A percentile compares a stretch with the other conserved stretches of the same genome.
Evolutionary conservation across 805 yeast genomes (phyloP).

Genomic region (Lachancea mirantina): DNA sequence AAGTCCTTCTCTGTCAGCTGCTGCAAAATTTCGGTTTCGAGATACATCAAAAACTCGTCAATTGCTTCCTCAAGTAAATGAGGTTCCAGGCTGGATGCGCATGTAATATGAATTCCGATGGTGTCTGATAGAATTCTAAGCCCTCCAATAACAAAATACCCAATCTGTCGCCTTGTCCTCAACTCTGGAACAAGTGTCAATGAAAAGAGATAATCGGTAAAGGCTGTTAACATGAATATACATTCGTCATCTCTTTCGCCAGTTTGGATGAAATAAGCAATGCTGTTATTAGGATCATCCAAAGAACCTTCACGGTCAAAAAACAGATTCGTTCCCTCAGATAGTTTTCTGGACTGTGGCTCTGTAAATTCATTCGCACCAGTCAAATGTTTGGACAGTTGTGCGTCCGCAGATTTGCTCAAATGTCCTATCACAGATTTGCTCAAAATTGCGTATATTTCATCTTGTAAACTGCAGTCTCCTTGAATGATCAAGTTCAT

Average conservation of each 20-base stretch:
- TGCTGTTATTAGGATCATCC: constrained; percentile 46
- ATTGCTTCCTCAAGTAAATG: constrained; percentile 38
- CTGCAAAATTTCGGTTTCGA: constrained; percentile 32
- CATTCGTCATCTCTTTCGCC: constrained; percentile 38
- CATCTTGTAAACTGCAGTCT: constrained; percentile 29
- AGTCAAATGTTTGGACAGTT: constrained; percentile 3
- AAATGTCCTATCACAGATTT: constrained; percentile 26
- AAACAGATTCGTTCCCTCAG: constrained; percentile 32
- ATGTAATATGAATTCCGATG: constrained; percentile 50
- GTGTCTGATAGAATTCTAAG: constrained; percentile 43
- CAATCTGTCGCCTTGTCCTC: constrained; percentile 51
- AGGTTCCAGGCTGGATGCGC: constrained; percentile 47
- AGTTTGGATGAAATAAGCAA: constrained; percentile 50
- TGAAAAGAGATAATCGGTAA: constrained; percentile 43
- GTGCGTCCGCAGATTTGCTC: background rate
- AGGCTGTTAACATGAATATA: constrained; percentile 36
- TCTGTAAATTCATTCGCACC: constrained; percentile 3
- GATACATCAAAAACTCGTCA: constrained; percentile 39
- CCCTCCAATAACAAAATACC: constrained; percentile 57
- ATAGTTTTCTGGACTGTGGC: constrained; percentile 37
- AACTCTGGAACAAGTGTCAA: constrained; percentile 40
- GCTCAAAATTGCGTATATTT: constrained; percentile 21
- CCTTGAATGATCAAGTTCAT: constrained; percentile 48
- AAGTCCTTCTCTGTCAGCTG: constrained; percentile 34
- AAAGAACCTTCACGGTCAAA: constrained; percentile 32